Evolutionary conservation across 2,329 filamentous ascomycete genomes (phyloP).

Genomic region (Pseudocercospora pini-densiflorae): DNA sequence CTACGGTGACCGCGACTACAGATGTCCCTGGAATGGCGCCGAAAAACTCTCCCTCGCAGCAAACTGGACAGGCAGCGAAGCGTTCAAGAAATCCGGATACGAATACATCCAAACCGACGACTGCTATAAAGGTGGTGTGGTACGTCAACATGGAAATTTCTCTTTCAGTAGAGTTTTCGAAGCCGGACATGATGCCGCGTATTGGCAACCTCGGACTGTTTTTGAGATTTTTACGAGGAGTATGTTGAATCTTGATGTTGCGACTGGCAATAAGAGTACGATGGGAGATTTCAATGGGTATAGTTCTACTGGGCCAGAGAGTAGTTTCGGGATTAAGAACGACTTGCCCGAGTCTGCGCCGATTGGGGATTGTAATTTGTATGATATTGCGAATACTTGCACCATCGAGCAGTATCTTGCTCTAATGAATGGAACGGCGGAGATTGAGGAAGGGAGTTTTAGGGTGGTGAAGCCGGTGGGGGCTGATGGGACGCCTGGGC

Average conservation of each 20-base stretch:
- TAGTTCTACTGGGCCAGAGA: constrained; percentile 44
- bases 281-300: constrained; percentile 46
- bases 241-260: constrained; percentile 57
- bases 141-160: constrained; percentile 41
- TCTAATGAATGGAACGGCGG: constrained; percentile 51
- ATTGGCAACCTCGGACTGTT: constrained; percentile 59
- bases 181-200: constrained; percentile 36
- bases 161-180: constrained; percentile 43
- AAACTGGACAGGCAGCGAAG: constrained; percentile 30
- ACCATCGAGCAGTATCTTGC: constrained; percentile 49
- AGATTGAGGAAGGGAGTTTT: constrained; percentile 48
- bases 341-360: constrained; percentile 44
- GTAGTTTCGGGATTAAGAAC: constrained; percentile 52
- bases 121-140: constrained; percentile 36
- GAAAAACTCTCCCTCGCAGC: constrained; percentile 36
- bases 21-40: constrained; percentile 37
- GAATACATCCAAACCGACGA: constrained; percentile 34
- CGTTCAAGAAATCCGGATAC: constrained; percentile 38
- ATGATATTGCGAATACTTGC: constrained; percentile 46
- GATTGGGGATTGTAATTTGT: constrained; percentile 49
- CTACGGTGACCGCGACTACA: constrained; percentile 38
- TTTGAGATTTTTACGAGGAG: constrained; percentile 60
- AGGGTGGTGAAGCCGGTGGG: constrained; percentile 40
- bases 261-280: constrained; percentile 55
- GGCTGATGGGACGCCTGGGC: constrained; percentile 1